phyloP scores from a whole-genome alignment of 495 filamentous ascomycete species.

The Penicillium samsonianum region DNA sequence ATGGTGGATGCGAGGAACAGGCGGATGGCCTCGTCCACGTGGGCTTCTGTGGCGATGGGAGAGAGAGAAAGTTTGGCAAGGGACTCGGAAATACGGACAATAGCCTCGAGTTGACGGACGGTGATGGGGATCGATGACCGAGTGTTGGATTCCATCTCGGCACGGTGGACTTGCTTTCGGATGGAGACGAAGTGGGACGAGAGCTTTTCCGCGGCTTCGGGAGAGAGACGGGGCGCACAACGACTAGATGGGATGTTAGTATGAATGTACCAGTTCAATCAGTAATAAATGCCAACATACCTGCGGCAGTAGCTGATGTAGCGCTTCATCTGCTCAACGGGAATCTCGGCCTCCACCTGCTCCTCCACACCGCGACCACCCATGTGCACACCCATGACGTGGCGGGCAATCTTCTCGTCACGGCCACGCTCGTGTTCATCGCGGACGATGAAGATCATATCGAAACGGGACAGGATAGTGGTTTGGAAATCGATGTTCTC shows the following conservation, averaged over 20 bases:
- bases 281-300: conserved; percentile 50
- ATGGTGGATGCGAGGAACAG: conserved; percentile 97
- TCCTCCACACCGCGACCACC: conserved; percentile 83
- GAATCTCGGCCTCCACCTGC: conserved; percentile 78
- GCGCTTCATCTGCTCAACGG: conserved; percentile 95
- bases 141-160: conserved; percentile 81
- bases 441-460: conserved; percentile 99
- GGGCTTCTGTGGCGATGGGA: conserved; percentile 80
- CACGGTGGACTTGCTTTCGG: conserved; percentile 87
- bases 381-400: conserved; percentile 99
- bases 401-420: conserved; percentile 91
- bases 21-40: conserved; percentile 97
- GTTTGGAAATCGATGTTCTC: conserved; percentile 99
- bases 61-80: conserved; percentile 88
- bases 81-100: conserved; percentile 95
- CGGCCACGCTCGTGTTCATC: conserved; percentile 89
- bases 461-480: conserved; percentile 96
- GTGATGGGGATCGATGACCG: conserved; percentile 96
- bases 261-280: neutral
- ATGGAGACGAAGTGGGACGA: conserved; percentile 97
- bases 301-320: conserved; percentile 98
- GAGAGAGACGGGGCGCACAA: conserved; percentile 88
- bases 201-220: conserved; percentile 93
- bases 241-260: conserved; percentile 58
- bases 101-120: conserved; percentile 93